A percentile compares a stretch with the other conserved stretches of the same genome.
Evolutionary conservation across 2,329 filamentous ascomycete genomes (phyloP).

Genomic region (Alternaria sp.): DNA sequence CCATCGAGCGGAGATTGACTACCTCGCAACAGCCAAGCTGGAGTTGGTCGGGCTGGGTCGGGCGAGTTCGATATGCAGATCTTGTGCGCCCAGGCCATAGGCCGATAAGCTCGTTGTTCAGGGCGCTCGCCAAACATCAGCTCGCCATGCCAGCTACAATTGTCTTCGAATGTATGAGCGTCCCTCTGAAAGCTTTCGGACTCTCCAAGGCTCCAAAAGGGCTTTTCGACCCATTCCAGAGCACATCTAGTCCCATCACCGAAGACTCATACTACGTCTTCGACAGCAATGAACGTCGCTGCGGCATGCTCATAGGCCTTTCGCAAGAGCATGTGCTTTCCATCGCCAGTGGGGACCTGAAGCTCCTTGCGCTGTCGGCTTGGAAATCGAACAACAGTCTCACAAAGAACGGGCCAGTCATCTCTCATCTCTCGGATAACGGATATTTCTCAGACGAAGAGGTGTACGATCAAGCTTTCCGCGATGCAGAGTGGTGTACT

Average conservation of each 20-base stretch:
- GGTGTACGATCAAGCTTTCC: background rate
- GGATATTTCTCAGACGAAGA: background rate
- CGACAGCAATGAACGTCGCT: background rate
- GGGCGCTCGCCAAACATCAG: background rate
- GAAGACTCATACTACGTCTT: conserved; percentile 3
- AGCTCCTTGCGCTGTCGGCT: background rate
- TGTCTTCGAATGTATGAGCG: background rate
- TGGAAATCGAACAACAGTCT: conserved; percentile 1
- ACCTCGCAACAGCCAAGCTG: background rate
- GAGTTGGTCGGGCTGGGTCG: conserved; percentile 3
- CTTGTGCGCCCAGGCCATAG: conserved; percentile 3
- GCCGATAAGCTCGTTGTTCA: conserved; percentile 1
- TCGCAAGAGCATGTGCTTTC: background rate
- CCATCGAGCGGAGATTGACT: background rate
- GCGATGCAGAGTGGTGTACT: conserved; percentile 5
- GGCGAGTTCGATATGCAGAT: background rate
- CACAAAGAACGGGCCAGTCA: background rate
- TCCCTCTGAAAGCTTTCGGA: background rate
- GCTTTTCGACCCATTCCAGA: background rate
- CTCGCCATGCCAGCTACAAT: background rate
- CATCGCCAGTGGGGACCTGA: background rate
- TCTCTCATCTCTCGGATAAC: background rate
- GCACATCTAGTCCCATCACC: background rate
- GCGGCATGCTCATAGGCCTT: conserved; percentile 1
- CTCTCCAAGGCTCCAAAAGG: background rate